Conservation (phyloP, 2,329 filamentous ascomycete genomes). For the Curvularia spicifera region DNA sequence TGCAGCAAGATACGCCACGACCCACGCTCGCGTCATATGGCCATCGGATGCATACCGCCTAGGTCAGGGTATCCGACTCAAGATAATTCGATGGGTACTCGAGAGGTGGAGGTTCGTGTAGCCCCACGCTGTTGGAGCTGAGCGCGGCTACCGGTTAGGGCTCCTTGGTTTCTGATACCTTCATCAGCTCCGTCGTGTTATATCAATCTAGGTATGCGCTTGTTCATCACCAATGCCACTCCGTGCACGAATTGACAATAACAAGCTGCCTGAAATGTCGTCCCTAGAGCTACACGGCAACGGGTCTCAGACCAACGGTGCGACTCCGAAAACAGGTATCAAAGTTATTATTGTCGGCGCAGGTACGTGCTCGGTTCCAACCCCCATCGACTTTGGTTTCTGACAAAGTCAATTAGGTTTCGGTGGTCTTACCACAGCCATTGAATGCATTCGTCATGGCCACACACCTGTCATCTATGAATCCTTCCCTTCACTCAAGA, state of each 20-base stretch:
- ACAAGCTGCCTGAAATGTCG: constrained; percentile 32
- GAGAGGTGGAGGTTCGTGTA: constrained; percentile 12
- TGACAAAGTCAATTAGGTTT: constrained; percentile 55
- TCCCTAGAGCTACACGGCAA: constrained; percentile 16
- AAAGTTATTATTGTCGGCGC: constrained; percentile 60
- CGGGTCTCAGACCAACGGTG: not conserved
- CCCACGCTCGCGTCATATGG: not conserved
- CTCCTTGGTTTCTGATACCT: constrained; percentile 2
- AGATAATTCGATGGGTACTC: not conserved
- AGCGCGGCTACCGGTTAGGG: constrained; percentile 10
- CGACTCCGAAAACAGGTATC: constrained; percentile 54
- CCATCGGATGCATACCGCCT: constrained; percentile 23
- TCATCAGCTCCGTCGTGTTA: constrained; percentile 3
- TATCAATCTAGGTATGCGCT: constrained; percentile 1
- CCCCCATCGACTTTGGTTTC: not conserved
- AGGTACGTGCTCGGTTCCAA: constrained; percentile 38
- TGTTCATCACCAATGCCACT: constrained; percentile 24
- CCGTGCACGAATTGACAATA: constrained; percentile 27
- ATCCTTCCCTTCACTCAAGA: constrained; percentile 62
- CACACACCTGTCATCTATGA: constrained; percentile 66
- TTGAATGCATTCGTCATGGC: constrained; percentile 68
- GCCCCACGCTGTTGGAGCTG: constrained; percentile 21
- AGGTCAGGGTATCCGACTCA: constrained; percentile 3
- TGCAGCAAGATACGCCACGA: constrained; percentile 12
- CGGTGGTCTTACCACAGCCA: constrained; percentile 66